Percentiles rank a stretch among this genome's conserved stretches.
Evolutionary conservation across 2,329 filamentous ascomycete genomes (phyloP).

Genomic region (Aspergillus sp.): DNA sequence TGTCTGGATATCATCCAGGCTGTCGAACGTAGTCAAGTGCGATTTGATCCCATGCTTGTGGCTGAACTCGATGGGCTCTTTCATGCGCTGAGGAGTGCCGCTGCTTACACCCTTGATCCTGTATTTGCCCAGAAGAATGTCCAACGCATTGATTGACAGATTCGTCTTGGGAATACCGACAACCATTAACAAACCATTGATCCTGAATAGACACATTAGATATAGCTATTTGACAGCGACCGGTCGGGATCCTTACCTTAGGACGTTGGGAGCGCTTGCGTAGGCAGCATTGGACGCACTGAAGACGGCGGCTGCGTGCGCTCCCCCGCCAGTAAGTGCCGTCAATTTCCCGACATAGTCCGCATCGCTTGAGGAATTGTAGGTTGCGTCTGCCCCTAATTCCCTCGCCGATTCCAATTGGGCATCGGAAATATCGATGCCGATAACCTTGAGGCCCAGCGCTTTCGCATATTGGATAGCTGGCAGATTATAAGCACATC

Average conservation of each 20-base stretch:
- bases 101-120: constrained; percentile 1
- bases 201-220: neutral
- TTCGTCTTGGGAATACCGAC: neutral
- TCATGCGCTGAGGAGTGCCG: constrained; percentile 7
- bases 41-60: constrained; percentile 5
- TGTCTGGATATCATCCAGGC: neutral
- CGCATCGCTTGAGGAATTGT: neutral
- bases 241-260: too few species aligned
- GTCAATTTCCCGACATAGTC: neutral
- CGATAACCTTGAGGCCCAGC: constrained; percentile 26
- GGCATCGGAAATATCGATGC: constrained; percentile 22
- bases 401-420: neutral
- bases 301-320: constrained; percentile 9
- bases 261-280: too few species aligned
- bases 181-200: neutral
- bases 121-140: neutral
- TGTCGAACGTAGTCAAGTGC: constrained; percentile 1
- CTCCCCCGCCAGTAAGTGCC: constrained; percentile 8
- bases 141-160: neutral
- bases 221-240: too few species aligned
- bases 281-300: constrained; percentile 11
- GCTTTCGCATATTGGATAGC: constrained; percentile 39
- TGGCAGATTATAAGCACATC: neutral
- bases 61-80: constrained; percentile 5
- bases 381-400: constrained; percentile 9